phyloP scores from a whole-genome alignment of 2,329 filamentous ascomycete species.

The Alternaria triticina region DNA sequence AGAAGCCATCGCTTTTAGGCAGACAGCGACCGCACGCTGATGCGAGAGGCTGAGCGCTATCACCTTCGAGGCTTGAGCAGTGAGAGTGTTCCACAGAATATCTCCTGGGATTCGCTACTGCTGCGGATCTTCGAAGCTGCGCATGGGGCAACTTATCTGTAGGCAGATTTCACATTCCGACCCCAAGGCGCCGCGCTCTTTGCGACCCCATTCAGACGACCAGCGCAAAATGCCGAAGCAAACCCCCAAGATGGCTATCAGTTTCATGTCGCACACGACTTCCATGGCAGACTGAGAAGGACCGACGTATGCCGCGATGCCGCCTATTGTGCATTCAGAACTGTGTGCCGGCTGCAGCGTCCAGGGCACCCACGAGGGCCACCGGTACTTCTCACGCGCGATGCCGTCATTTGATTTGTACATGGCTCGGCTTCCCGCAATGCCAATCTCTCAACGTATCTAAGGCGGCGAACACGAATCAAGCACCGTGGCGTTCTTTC shows the following conservation, averaged over 20 bases:
- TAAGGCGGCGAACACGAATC: slow-evolving; percentile 1
- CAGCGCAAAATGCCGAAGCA: neutral
- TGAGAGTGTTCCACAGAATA: neutral
- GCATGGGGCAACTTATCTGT: neutral
- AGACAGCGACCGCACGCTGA: neutral
- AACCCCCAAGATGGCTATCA: neutral
- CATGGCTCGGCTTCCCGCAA: neutral
- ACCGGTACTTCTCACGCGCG: slow-evolving; percentile 12
- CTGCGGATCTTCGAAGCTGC: neutral
- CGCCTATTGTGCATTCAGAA: neutral
- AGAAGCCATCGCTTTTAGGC: neutral
- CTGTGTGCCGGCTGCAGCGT: slow-evolving; percentile 8
- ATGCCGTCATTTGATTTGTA: slow-evolving; percentile 23
- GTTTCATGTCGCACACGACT: neutral
- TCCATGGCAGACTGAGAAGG: neutral
- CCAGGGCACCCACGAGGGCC: slow-evolving; percentile 1
- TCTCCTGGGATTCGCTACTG: neutral
- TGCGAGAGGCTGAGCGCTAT: slow-evolving; percentile 5
- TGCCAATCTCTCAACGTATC: slow-evolving; percentile 3
- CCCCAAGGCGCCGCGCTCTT: neutral
- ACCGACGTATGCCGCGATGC: neutral
- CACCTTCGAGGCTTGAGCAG: neutral
- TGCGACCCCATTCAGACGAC: neutral
- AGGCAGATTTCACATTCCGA: neutral
- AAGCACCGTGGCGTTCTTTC: slow-evolving; percentile 8